Evolutionary conservation across 306 rosid genomes (phyloP), one percentile per base, ranked within the genome.

Genomic region (Quercus gilva): DNA sequence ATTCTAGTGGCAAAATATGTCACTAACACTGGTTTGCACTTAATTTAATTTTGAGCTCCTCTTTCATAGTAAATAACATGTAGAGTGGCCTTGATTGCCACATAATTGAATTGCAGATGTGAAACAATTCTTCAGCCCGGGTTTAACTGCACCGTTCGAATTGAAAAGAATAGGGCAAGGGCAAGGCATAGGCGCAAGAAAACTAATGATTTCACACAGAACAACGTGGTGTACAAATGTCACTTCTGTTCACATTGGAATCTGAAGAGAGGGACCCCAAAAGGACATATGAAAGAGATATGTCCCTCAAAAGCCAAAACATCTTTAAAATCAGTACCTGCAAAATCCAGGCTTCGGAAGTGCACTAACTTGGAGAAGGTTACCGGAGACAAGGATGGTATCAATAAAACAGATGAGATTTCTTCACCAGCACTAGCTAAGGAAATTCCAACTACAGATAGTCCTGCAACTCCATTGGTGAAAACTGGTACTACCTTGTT

Each of bases 61-160:
- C 14, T 35, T 78, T 56, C 55, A 21, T 55, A 55, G 33, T 35
- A 60, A 43, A 77, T 67, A 69, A 67, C 23, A 17, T 72, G 43
- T 49, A 77, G 71, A 26, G 7, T 55, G 61, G 61, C 56, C 45
- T 1, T 37, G 60, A 60, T 81, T 56, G 76, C 28, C 43, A 69
- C 78, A 73, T 70, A 65, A 64, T 43, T 63, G 53, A 59, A 79
- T 69, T 84, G 29, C 88, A 94, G 97, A 76, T 92, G 98, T 49
- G 97, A 92, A 87, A 90, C 88, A 20, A 53, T 88, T 75, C 92
- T 92, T 43, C 91, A 89, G 81, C 95, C 97, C 14, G 96, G 92
- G 23, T 77, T 81, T 74, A 94, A 94, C 81, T 89, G 94, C 71
- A 87, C 89, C 2, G 73, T 92, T 49, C 84, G 92, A 74, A 90